Evolutionary conservation across 139 green algal species (phyloP).

Genomic region (Chlorella vulgaris): DNA sequence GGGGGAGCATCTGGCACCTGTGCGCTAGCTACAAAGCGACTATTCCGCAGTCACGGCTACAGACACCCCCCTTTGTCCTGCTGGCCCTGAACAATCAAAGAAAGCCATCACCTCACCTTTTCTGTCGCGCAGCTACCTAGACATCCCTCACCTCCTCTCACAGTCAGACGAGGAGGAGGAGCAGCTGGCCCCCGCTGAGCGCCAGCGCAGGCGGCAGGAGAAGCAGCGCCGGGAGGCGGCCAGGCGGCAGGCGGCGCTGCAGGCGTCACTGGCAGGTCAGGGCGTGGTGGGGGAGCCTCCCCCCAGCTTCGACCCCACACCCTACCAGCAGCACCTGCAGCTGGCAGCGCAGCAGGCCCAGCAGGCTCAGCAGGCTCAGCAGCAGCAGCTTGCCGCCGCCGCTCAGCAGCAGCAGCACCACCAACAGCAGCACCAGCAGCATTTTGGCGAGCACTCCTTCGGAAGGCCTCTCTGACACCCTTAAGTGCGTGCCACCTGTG

Average conservation of each 20-base stretch:
- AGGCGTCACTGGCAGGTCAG: constrained; percentile 6
- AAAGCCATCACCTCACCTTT: no score
- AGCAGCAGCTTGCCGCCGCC: not conserved
- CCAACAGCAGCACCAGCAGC: not conserved
- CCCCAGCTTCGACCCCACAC: constrained; percentile 15
- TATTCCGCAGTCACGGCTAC: no score
- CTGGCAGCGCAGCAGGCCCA: not conserved
- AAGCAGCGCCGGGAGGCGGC: constrained; percentile 6
- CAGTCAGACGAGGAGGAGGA: constrained; percentile 23
- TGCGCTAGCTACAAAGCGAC: no score
- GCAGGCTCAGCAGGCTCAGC: not conserved
- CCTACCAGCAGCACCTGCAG: constrained; percentile 28
- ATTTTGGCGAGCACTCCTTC: constrained; percentile 1
- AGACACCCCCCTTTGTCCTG: no score
- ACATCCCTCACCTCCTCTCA: constrained; percentile 26
- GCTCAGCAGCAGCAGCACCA: constrained; percentile 12
- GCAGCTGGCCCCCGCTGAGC: not conserved
- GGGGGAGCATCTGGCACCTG: no score
- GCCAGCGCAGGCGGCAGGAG: constrained; percentile 4
- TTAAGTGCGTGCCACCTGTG: no score
- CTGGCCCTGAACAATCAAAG: not conserved
- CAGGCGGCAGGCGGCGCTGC: constrained; percentile 1
- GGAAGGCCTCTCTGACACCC: not conserved
- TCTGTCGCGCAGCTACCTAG: constrained; percentile 14
- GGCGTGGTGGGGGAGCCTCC: constrained; percentile 1